Evolutionary conservation across 2,329 filamentous ascomycete genomes (phyloP), one percentile per base, ranked within the genome.

Genomic region (Alternaria consortialis): DNA sequence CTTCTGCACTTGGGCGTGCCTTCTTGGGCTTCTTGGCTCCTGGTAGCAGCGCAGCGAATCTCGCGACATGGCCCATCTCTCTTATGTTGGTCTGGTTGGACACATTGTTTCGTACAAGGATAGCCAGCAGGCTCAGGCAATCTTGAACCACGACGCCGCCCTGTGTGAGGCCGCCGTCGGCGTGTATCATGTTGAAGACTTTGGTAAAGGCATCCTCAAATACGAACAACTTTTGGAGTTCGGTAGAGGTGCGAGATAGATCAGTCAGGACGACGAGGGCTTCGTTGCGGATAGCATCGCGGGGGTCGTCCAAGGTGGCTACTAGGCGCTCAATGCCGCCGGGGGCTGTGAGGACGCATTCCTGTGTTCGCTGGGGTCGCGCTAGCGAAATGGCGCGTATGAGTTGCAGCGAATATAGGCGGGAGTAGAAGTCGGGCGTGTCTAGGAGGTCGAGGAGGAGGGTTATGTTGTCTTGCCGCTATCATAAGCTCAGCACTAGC

Each of bases 71-170:
- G 1, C 93, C 93, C 44, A 92, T 94, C 77, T 99, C 95, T 58
- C 94, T 87, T 77, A 99, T 98, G 57, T 94, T 89, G 11, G 93
- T 92, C 78, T 99, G 95, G 73, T 99, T 99, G 2, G 94, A 95
- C 2, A 89, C 83, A 75, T 98, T 98, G 70, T 93, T 86, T 34
- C 91, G 88, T 29, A 99, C 83, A 12, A 99, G 86, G 76, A 98
- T 98, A 42, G 93, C 93, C 50, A 98, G 83, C 54, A 99, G 84
- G 58, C 95, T 94, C 20, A 99, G 83, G 70, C 94, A 97, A 78
- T 99, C 95, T 78, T 98, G 94, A 3, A 97, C 91, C 12, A 92
- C 87, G 63, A 94, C 90, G 42, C 92, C 93, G 15, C 95, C 95
- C 69, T 96, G 90, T 5, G 85, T 85, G 44, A 99, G 82, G 2